Evolutionary conservation across 305 asterid genomes (phyloP), one percentile per base, ranked within the genome.

Genomic region (Nicotiana rustica): DNA sequence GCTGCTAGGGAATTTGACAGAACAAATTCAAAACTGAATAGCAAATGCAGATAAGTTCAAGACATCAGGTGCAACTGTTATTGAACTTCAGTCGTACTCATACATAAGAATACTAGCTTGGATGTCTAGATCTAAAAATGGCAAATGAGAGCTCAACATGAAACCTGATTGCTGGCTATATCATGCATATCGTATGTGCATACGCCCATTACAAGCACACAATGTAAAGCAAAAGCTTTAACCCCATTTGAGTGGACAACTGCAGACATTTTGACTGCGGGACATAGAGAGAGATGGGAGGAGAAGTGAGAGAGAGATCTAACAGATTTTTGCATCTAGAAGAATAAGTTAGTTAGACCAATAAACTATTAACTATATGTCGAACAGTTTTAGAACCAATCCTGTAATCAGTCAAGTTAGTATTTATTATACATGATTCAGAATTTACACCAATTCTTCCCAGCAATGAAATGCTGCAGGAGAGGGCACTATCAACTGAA

Each of bases 331-430:
- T 15, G 65, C 64, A 49, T 25, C 64, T 6, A 73, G 47, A 8
- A 21, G 47, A 29, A 75, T 49, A 35, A 75, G 47, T 52, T 75
- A 52, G 8, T 29, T 52, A 75, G 80, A 75, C 80, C 80, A 75
- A 25, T 52, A 75, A 75, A 75, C 47, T 75, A 75, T 75, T 52
- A 52, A 15, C 44, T 75, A 75, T 75, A 52, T 25, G 65, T 38
- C 10, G 2, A 49, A 73, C 79, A 49, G 61, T 6, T 71, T 12
- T 13, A 49, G 64, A 4, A 21, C 9, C 25, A 75, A 52, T 75
- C 47, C 29, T 73, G 19, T 61, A 21, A 75, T 52, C 65, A 29
- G 47, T 75, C 65, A 49, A 8, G 47, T 75, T 49, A 57, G 62
- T 73, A 75, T 52, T 67, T 25, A 29, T 29, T 9, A 75, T 25